Evolutionary conservation across 768 basidiomycete species (phyloP), one percentile per base, ranked within the genome.

Genomic region (Auricularia auricula-judae): DNA sequence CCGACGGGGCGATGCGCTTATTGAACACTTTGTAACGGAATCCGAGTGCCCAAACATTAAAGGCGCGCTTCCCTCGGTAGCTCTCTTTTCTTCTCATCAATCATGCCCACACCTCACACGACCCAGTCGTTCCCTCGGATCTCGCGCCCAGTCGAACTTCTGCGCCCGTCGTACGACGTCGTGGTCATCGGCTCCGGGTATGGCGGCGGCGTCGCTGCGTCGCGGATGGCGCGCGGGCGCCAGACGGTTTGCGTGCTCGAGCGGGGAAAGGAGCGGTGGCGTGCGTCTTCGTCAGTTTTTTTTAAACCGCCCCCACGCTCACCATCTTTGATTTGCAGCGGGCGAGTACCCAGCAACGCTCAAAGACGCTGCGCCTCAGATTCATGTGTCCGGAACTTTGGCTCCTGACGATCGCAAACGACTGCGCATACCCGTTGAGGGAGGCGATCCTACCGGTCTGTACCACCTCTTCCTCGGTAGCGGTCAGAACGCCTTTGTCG

Each of bases 121-220:
- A 59, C 56, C 56, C 23, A 59, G 8, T 29, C 23, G 56, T 59
- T n/a, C 56, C 56, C 56, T 8, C 18, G 56, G 16, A 59, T 59
- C 56, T 23, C 56, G 29, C 21, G 56, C 14, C 56, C 56, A 4
- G 56, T 59, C 34, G 56, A 59, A 29, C 56, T 59, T 10, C 29
- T 59, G 34, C 56, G 56, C 12, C 56, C 56, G 5, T 59, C 56
- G 29, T 59, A 59, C 56, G 56, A 59, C 23, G 56, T 59, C 23
- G 56, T 59, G 5, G 63, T 63, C 33, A 63, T 63, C 21, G 63
- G 63, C 7, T 42, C 36, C 29, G 63, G 63, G 8, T 63, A 63
- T 34, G 63, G 63, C 14, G 63, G 63, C 21, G 63, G 63, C n/a
- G 54, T 63, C 47, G 63, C 63, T 7, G 63, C 63, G 34, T 63